Evolutionary conservation across 1,284 basidiomycete genomes (phyloP).

Genomic region (Amylostereum areolatum): DNA sequence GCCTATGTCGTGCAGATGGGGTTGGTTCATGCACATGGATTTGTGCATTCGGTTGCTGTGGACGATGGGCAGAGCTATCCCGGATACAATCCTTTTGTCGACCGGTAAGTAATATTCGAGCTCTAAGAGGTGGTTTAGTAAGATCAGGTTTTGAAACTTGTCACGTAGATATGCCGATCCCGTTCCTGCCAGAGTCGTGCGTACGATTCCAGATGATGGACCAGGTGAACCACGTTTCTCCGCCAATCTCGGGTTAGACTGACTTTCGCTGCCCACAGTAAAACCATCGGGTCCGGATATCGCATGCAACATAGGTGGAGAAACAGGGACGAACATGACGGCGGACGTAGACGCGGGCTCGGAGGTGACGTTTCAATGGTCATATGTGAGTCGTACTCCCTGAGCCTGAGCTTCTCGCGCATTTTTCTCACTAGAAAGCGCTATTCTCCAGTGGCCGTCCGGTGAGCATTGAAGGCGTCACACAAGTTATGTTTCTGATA

Average conservation of each 20-base stretch:
- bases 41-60: no score
- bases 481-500: neutral
- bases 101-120: no score
- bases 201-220: slow-evolving; percentile 25
- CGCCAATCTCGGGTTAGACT: neutral
- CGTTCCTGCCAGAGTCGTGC: neutral
- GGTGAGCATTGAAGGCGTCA: slow-evolving; percentile 9
- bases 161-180: no score
- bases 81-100: no score
- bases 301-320: slow-evolving; percentile 25
- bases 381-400: slow-evolving; percentile 14
- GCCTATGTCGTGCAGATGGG: no score
- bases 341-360: slow-evolving; percentile 22
- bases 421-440: neutral
- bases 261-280: slow-evolving; percentile 13
- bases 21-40: no score
- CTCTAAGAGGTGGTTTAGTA: no score
- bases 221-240: slow-evolving; percentile 16
- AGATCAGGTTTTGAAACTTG: no score
- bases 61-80: no score
- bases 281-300: slow-evolving; percentile 19
- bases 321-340: slow-evolving; percentile 16
- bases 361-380: slow-evolving; percentile 23
- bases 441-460: slow-evolving; percentile 14
- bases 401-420: neutral